Evolutionary conservation across 768 basidiomycete species (phyloP).

Genomic region (Tricholoma furcatifolium): DNA sequence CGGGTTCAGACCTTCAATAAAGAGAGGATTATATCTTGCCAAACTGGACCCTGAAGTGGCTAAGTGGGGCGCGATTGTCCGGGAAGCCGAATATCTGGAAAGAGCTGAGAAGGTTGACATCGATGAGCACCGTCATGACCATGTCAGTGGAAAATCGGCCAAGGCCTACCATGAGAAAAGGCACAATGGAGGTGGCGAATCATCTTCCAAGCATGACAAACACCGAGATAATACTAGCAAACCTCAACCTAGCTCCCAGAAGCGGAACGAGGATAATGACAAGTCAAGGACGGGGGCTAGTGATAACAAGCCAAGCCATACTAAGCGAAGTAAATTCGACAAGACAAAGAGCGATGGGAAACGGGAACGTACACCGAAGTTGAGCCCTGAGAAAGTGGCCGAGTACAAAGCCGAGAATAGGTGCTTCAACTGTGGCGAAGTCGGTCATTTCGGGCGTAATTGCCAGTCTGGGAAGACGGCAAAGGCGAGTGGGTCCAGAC

Average conservation of each 20-base stretch:
- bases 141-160: not conserved
- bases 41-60: conserved; percentile 25
- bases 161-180: no score
- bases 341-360: not conserved
- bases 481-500: no score
- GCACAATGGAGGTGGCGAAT: no score
- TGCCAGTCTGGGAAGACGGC: no score
- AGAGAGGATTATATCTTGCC: conserved; percentile 25
- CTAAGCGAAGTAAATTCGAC: not conserved
- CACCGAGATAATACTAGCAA: no score
- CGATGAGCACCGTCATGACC: not conserved
- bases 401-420: not conserved
- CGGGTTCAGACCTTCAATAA: conserved; percentile 25
- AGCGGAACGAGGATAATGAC: no score
- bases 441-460: conserved; percentile 3
- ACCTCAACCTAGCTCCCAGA: no score
- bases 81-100: conserved; percentile 25
- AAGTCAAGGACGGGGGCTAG: no score
- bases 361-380: not conserved
- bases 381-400: not conserved
- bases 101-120: conserved; percentile 9
- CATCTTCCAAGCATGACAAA: no score
- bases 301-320: no score
- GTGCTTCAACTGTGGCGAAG: conserved; percentile 10
- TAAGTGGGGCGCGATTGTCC: conserved; percentile 22